Conservation (phyloP, 345 rosid species). For the Geranium rotundifolium region DNA sequence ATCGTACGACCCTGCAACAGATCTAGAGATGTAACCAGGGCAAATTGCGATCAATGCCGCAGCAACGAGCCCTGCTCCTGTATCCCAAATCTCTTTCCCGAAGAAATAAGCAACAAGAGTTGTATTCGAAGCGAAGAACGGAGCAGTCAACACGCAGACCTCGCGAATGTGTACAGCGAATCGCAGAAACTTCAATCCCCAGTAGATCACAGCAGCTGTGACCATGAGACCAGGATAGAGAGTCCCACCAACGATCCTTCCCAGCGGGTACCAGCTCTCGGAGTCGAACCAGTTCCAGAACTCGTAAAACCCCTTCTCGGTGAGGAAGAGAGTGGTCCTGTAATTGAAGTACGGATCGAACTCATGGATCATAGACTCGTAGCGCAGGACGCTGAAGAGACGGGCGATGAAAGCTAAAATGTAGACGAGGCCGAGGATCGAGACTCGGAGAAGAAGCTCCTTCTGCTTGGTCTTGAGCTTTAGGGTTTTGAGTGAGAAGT, state of each 20-base stretch:
- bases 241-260: constrained; percentile 91
- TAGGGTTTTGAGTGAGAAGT: constrained; percentile 34
- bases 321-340: constrained; percentile 71
- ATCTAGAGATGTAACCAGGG: too few relatives aligned
- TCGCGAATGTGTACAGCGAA: constrained; percentile 92
- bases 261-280: constrained; percentile 96
- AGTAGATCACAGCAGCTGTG: constrained; percentile 74
- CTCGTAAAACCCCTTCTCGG: constrained; percentile 82
- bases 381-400: constrained; percentile 83
- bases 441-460: constrained; percentile 77
- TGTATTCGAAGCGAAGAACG: constrained; percentile 91
- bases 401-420: constrained; percentile 78
- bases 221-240: constrained; percentile 93
- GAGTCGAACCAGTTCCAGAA: constrained; percentile 99
- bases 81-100: too few relatives aligned
- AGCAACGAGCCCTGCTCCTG: too few relatives aligned
- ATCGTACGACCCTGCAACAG: too few relatives aligned
- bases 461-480: constrained; percentile 85
- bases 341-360: constrained; percentile 97
- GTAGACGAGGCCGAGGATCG: constrained; percentile 78
- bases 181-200: constrained; percentile 54
- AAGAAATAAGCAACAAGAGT: too few relatives aligned
- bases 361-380: constrained; percentile 98
- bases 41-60: too few relatives aligned
- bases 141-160: constrained; percentile 92